Base-by-base conservation (phyloP, 192 early-diverging fungal genomes). In the Pilaira anomala region DNA sequence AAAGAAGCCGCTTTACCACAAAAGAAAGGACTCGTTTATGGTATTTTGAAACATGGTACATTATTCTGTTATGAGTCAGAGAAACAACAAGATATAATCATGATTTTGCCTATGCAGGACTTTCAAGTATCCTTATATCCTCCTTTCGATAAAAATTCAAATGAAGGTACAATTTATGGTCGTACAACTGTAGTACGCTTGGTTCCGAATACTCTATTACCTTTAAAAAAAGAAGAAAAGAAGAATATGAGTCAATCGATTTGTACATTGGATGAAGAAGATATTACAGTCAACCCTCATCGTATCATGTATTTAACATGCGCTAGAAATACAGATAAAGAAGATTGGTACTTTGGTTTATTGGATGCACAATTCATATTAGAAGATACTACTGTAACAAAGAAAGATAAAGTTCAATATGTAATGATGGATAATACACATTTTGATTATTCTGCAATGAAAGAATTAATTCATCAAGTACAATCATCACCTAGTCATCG, bases 301-400 rank as follows among this genome's bases (percentile, higher is more conserved):
- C 92, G 49, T 88, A 71, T 71, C 3, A 25, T 56, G 16, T 90
- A 86, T 60, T 65, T 91, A 14, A 87, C 83, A 62, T 85, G 80
- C 25, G 78, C 85, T 67, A 60, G 72, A 12, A 80, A 81, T 9
- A 76, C 75, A 3, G 89, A 94, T 63, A 97, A 97, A 75, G 95
- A 97, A 70, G 91, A 93, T 67, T 97, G 95, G 95, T 92, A 88
- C 59, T 81, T 91, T 82, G 33, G 91, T 87, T 68, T 78, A 91
- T 13, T 86, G 79, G 18, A 73, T 76, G 11, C 82, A 6, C 72
- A 93, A 74, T 70, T 85, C 3, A 12, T 5, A 1, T 21, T 58
- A 16, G 11, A 7, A 25, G 76, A 89, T 60, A 83, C 87, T n/a
- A 48, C 66, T 7, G n/a, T n/a, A n/a, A n/a, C n/a, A n/a, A 42